Conservation (phyloP, 106 monocot genomes). For the Acorus gramineus region DNA sequence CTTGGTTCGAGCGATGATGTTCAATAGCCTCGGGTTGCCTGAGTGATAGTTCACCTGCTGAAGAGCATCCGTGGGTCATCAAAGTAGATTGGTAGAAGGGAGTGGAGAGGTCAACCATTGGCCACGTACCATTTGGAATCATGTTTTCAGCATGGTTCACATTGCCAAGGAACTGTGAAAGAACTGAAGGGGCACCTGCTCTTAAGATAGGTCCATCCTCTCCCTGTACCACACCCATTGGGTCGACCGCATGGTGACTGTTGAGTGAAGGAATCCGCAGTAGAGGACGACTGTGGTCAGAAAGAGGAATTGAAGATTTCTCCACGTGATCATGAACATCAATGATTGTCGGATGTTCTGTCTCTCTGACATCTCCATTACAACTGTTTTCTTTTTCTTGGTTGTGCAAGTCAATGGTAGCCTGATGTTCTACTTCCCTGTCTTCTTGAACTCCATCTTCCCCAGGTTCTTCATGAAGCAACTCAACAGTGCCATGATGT, state of each 20-base stretch:
- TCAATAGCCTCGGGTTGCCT: constrained; percentile 13
- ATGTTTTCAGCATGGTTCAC: not conserved
- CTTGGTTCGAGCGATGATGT: constrained; percentile 6
- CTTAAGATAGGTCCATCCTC: not conserved
- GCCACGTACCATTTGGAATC: constrained; percentile 25
- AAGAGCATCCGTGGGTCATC: constrained; percentile 5
- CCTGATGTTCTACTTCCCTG: too few species aligned
- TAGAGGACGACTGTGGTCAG: not conserved
- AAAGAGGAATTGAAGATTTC: not conserved
- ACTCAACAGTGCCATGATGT: too few species aligned
- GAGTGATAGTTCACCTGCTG: constrained; percentile 17
- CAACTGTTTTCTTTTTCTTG: too few species aligned
- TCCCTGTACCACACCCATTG: not conserved
- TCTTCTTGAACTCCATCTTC: too few species aligned
- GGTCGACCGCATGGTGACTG: too few species aligned
- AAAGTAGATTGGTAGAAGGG: constrained; percentile 7
- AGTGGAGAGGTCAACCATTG: not conserved
- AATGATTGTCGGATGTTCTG: constrained; percentile 4
- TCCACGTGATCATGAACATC: constrained; percentile 9
- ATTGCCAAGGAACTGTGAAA: constrained; percentile 12
- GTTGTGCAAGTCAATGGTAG: too few species aligned
- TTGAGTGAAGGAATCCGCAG: not conserved
- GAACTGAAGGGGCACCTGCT: not conserved
- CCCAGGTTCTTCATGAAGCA: too few species aligned
- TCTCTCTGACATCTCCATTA: not conserved